Evolutionary conservation across 1,284 basidiomycete genomes (phyloP), one percentile per base, ranked within the genome.

Genomic region (Thelephora terrestris): DNA sequence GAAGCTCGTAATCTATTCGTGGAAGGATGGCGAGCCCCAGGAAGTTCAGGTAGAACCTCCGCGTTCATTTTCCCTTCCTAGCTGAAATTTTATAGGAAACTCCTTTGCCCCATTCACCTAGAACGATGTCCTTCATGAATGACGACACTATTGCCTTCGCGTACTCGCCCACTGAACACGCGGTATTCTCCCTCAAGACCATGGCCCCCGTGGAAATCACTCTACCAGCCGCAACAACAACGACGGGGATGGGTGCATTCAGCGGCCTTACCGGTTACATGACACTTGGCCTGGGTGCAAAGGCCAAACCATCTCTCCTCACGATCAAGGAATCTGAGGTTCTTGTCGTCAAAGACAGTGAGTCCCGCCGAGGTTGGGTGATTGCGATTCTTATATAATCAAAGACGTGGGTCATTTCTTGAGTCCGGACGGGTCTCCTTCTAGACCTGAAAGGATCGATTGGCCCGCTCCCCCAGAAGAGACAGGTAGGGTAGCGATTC

Each of bases 201-300:
- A 77, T 77, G 65, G 68, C 71, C 7, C 71, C 73, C 0, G 69
- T 73, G 1, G 83, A 88, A n/a, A 66, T 87, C 16, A 62, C 67
- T 0, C 57, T 75, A 17, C 66, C 73, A 1, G 60, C 67, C 7
- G 64, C 71, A 3, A 63, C 71, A 4, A 67, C 64, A 17, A 58
- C 62, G 7, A 55, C 65, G 23, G 71, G 78, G 24, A 85, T 81
- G 71, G 79, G 80, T 25, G 82, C 88, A 0, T 70, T 94, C 32
- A 79, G 78, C 9, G 88, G 90, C 1, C 66, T 94, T 16, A 85
- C 89, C 9, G 90, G 90, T 10, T 94, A 95, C 60, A 91, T 96
- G 79, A 89, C 86, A 10, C 67, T 94, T 35, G 86, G 86, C 1
- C 65, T 87, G 17, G 86, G 85, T 3, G 73, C 78, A 9, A 88